Evolutionary conservation across 352 stramenopile genomes (phyloP), one percentile per base, ranked within the genome.

Genomic region (Pythium graminicola): DNA sequence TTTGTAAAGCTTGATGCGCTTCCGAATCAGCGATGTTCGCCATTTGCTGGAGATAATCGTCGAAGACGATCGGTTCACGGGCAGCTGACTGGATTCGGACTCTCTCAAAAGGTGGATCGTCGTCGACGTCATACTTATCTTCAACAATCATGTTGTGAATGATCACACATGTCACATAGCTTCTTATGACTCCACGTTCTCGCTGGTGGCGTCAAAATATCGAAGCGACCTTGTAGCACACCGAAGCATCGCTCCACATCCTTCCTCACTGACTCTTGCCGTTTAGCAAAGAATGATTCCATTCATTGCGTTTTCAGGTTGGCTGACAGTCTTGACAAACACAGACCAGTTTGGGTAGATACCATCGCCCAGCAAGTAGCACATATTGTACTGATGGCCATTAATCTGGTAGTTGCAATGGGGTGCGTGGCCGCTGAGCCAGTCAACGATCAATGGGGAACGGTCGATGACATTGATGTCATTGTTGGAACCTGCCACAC

Each of bases 161-260:
- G 28, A 58, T 49, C 7, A 62, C 43, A 35, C 39, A 57, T 11
- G 50, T 26, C 27, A 20, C 33, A 39, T 13, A 38, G 24, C 7
- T 17, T 14, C 24, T 40, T 17, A 11, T 28, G 27, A n/a, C 44
- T 36, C 43, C 43, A 50, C 1, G 26, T 26, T 20, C 43, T 26
- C 5, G 26, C 43, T 14, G 43, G 14, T 16, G 22, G 26, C 5
- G 44, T 28, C 10, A 50, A 32, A 27, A 50, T 17, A 33, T 5
- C 44, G 40, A 50, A 50, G 3, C 26, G n/a, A 6, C 3, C 27
- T 17, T 68, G 31, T 0, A 67, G 14, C n/a, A 65, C 57, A 10
- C 61, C 57, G 16, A 73, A 73, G 20, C 43, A 60, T 4, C 62
- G 39, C 50, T 76, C 60, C 0, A 76, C 60, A 22, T 72, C 60